Evolutionary conservation across 192 early-diverging fungal species (phyloP), one percentile per base, ranked within the genome.

Genomic region (Coemansia sp.): DNA sequence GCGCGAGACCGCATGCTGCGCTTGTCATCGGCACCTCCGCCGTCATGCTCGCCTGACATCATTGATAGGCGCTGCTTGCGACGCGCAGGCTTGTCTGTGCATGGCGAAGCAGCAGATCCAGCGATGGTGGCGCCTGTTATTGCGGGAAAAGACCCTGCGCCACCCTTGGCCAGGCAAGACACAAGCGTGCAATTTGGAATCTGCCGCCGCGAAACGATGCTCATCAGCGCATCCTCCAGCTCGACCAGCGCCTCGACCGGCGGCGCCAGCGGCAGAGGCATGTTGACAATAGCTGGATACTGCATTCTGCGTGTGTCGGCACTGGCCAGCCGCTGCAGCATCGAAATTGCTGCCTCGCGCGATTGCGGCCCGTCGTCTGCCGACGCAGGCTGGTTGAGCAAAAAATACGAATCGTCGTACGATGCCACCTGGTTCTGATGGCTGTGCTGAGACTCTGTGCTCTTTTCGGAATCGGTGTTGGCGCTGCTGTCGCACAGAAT

Each of bases 351-450:
- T 5, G 68, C 72, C 17, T 58, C 65, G 31, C 78, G 68, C 60
- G 78, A 62, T 19, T 22, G 59, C 26, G 73, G 78, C 0, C 66
- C 45, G 62, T 56, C 62, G 16, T 25, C 41, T 5, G n/a, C 31
- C 4, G 23, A 19, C 9, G 55, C 31, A 2, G 71, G 52, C 54
- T 49, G 65, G n/a, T 56, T 57, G 6, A 81, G 69, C 57, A 81
- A 47, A 45, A 57, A 72, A 39, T 81, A 75, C 63, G 69, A 62
- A 64, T 81, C 78, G 67, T 81, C 78, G 57, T 74, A 81, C 22
- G 78, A 65, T n/a, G 70, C 52, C 49, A 45, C 39, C 29, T 16
- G 38, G 16, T 49, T n/a, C 17, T 21, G 17, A 49, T n/a, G 17
- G 48, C 48, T 16, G 55, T 17, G 29, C 10, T 12, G 4, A 7